Evolutionary conservation across 2,329 filamentous ascomycete species (phyloP).

Genomic region (Mycosphaerella sp.): DNA sequence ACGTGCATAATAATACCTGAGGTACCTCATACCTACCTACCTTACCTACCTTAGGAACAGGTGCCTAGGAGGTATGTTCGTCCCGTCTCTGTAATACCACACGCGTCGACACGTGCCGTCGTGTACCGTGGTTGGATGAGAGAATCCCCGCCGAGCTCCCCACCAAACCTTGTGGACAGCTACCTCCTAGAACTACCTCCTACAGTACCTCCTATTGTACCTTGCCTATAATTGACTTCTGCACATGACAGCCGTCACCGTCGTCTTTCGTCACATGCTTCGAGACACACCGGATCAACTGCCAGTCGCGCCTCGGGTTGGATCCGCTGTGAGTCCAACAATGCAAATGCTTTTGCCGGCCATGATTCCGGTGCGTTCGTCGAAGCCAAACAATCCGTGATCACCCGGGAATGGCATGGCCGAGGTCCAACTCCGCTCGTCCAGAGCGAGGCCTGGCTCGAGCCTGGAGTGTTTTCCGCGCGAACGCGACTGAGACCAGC

Average conservation of each 20-base stretch:
- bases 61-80: too few relatives aligned
- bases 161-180: constrained; percentile 8
- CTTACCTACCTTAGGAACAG: too few relatives aligned
- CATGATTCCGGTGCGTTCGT: not conserved
- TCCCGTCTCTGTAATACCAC: too few relatives aligned
- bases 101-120: constrained; percentile 2
- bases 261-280: constrained; percentile 7
- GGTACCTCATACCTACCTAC: too few relatives aligned
- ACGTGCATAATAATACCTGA: constrained; percentile 8
- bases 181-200: not conserved
- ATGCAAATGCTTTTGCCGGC: not conserved
- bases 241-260: constrained; percentile 11
- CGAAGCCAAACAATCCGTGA: constrained; percentile 12
- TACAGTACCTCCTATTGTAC: too few relatives aligned
- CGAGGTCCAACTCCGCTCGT: constrained; percentile 29
- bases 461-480: constrained; percentile 19
- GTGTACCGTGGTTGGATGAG: not conserved
- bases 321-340: not conserved
- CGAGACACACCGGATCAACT: constrained; percentile 3
- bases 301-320: constrained; percentile 3
- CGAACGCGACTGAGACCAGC: constrained; percentile 16
- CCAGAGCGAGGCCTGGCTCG: constrained; percentile 19
- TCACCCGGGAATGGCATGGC: constrained; percentile 13
- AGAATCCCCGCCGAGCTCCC: constrained; percentile 9
- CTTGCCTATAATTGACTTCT: not conserved